Evolutionary conservation across 1,284 basidiomycete species (phyloP), one percentile per base, ranked within the genome.

Genomic region (Ceratobasidium sp.): DNA sequence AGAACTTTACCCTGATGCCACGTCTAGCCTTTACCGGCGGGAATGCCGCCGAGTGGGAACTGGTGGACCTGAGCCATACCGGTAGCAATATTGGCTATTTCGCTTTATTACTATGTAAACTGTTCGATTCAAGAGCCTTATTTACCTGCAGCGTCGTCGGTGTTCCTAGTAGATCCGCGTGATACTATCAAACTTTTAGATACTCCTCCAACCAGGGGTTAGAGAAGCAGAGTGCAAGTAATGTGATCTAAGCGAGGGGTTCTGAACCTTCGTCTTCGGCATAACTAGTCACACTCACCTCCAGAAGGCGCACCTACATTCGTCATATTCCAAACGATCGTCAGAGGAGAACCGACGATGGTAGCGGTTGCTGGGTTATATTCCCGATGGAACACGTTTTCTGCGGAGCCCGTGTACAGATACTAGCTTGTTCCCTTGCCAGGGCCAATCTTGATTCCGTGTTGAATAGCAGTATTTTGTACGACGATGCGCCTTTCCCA

Each of bases 21-120:
- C 30, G 77, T 75, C 18, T 81, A 44, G 16, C 81, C 52, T 7
- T 78, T 66, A 3, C 74, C 27, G 33, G 70, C 52, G 1, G 41
- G 27, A n/a, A 14, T 2, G 4, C 14, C 46, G 20, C 33, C 23
- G 33, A 81, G 57, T 14, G 66, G 69, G 74, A 81, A 83, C 52
- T 82, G 80, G 5, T 86, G 83, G 30, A 87, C 83, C 80, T 87
- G 85, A n/a, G 86, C 86, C 20, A 85, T 85, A 16, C 86, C 86
- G 46, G 85, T 85, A 2, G 83, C 27, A 3, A 60, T 14, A 35
- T 60, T 52, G 30, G 67, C 71, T 74, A 64, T 5, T 8, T 41
- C 20, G 27, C 14, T 4, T 16, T 8, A 12, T 50, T 16, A 60
- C 10, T 33, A 41, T n/a, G n/a, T n/a, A n/a, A n/a, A n/a, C n/a